Percentiles rank a stretch among this genome's conserved stretches.
phyloP scores from a whole-genome alignment of 2,329 filamentous ascomycete genomes.

The Fusarium guadeloupense region DNA sequence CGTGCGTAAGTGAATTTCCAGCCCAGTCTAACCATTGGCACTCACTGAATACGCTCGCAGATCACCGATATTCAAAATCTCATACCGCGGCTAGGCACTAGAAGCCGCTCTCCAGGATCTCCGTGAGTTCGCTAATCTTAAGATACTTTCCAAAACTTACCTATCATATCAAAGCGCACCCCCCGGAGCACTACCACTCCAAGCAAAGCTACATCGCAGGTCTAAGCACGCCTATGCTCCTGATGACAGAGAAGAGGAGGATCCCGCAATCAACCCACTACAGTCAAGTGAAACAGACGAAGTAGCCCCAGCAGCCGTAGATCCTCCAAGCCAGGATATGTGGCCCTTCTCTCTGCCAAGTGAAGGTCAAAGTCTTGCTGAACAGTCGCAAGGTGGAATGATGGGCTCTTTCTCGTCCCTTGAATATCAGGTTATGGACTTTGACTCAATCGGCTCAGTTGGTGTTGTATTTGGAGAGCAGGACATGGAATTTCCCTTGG shows the following conservation, averaged over 20 bases:
- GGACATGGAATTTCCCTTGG: slow-evolving; percentile 17
- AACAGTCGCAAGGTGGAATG: accelerated
- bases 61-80: slow-evolving; percentile 27
- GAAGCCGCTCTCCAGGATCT: background rate
- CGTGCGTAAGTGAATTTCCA: slow-evolving; percentile 20
- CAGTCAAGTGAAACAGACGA: background rate
- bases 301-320: accelerated
- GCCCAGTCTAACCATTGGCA: accelerated
- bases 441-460: slow-evolving; percentile 7
- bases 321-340: background rate
- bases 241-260: slow-evolving; percentile 23
- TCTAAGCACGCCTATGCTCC: slow-evolving; percentile 33
- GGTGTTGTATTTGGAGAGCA: slow-evolving; percentile 10
- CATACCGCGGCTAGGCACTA: slow-evolving; percentile 6
- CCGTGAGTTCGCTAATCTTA: slow-evolving; percentile 28
- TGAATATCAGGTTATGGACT: slow-evolving; percentile 1
- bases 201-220: slow-evolving; percentile 30
- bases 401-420: background rate
- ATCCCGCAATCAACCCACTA: slow-evolving; percentile 3
- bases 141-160: background rate
- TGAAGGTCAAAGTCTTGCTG: background rate
- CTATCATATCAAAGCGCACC: background rate
- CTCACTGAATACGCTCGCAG: background rate
- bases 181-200: background rate
- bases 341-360: slow-evolving; percentile 19